Evolutionary conservation across 129 eudicot species (phyloP), one percentile per base, ranked within the genome.

Genomic region (Daucus carota): DNA sequence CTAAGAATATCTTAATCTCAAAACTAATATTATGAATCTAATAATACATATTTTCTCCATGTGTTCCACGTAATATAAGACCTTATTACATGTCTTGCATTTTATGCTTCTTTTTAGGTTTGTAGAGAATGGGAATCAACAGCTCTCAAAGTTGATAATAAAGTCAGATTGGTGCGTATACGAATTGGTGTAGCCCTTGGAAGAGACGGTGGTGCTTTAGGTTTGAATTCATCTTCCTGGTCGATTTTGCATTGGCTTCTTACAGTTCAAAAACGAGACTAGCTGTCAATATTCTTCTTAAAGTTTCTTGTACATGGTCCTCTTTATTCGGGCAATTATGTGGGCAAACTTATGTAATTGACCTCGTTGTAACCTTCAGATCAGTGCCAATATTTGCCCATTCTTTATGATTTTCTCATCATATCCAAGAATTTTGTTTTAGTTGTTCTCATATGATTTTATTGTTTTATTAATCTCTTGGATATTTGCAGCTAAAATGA

Each of bases 131-230:
- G 99, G 99, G 99, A 95, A 81, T 86, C 90, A 78, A 71, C 86
- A 26, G 99, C 99, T 22, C 85, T 89, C 32, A 87, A 73, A 74
- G 97, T 88, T 59, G 75, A 95, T 79, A 86, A 85, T 80, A 91
- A 91, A 83, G 99, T 95, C 54, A 89, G 97, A 74, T 84, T 91
- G 20, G 88, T 90, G 20, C 89, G 88, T 47, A 85, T 95, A 50
- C 99, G 99, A 75, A 89, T 89, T 65, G 99, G 97, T 3, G 92
- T 95, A 62, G 99, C 92, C 60, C 94, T 95, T 16, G 99, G 97
- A 63, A 95, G 89, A 89, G 96, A 95, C 67, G 99, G 99, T 26
- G 99, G 99, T 74, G 97, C 99, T 85, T 85, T 95, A 80, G 97
- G 97, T 91, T 80, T 79, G 74, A 20, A 28, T 78, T 66, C 52